These are phyloP conservation scores for Chaetoceros tenuissimus DNA, from an alignment of 108 stramenopile species.

Conservation along the genomic window DNA sequence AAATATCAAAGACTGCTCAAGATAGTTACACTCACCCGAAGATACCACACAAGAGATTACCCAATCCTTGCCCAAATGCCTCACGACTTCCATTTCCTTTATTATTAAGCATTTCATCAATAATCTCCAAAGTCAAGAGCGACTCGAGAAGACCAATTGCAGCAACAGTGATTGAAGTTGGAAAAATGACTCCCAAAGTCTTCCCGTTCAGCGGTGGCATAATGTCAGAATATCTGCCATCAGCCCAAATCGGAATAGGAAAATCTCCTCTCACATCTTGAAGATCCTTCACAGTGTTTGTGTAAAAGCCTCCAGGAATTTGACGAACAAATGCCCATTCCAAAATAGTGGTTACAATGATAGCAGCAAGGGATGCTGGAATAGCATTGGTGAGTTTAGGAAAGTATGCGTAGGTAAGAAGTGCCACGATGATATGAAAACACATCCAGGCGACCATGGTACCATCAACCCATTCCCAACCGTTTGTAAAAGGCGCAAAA, in stretches of 20 bases:
- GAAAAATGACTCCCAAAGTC: no score
- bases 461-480: no score
- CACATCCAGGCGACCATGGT: no score
- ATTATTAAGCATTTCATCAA: constrained; percentile 48
- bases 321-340: constrained; percentile 35
- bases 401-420: no score
- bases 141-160: constrained; percentile 47
- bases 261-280: constrained; percentile 26
- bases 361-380: constrained; percentile 36
- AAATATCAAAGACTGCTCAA: neutral
- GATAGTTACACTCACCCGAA: constrained; percentile 7
- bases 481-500: no score
- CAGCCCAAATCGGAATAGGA: constrained; percentile 33
- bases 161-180: constrained; percentile 33
- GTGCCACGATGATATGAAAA: no score
- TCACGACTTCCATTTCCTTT: constrained; percentile 39
- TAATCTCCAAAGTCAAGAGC: constrained; percentile 39
- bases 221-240: no score
- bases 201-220: no score
- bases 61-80: constrained; percentile 46
- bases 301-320: constrained; percentile 25
- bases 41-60: constrained; percentile 33
- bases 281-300: constrained; percentile 38
- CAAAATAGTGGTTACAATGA: constrained; percentile 39
- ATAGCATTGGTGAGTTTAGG: constrained; percentile 28